These are phyloP conservation scores for Blastomyces emzantsi DNA, from an alignment of 2,329 filamentous ascomycete species.

Conservation along the genomic window DNA sequence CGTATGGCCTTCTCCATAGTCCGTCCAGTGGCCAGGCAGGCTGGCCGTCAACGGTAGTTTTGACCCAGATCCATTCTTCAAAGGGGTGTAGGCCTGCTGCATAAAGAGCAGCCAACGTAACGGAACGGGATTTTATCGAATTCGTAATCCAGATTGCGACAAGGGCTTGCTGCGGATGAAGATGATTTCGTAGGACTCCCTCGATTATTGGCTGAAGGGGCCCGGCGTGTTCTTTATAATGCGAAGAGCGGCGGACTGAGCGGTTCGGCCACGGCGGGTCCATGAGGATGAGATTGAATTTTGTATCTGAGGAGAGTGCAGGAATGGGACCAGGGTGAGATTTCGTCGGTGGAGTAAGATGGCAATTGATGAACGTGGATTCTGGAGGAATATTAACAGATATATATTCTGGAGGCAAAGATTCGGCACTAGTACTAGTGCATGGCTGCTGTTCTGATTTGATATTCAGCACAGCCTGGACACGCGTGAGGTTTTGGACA, in stretches of 20 bases:
- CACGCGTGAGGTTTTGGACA: conserved; percentile 26
- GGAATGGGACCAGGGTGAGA: conserved; percentile 20
- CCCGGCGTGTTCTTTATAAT: conserved; percentile 35
- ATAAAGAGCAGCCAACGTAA: conserved; percentile 38
- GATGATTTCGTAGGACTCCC: conserved; percentile 38
- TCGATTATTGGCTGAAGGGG: conserved; percentile 28
- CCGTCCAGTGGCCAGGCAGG: conserved; percentile 45
- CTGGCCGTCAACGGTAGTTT: conserved; percentile 46
- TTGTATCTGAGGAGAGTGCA: conserved; percentile 21
- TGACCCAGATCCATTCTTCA: conserved; percentile 59
- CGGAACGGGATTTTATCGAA: conserved; percentile 41
- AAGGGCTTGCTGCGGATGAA: conserved; percentile 31
- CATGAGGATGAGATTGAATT: conserved; percentile 51
- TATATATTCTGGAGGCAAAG: conserved; percentile 15
- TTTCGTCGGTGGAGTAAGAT: conserved; percentile 19
- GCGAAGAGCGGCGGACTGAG: conserved; percentile 46
- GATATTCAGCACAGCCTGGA: conserved; percentile 17
- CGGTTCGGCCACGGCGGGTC: conserved; percentile 58
- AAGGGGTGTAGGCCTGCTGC: conserved; percentile 41
- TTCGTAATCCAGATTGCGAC: conserved; percentile 57
- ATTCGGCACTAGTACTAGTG: conserved; percentile 7
- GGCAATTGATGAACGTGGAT: conserved; percentile 40
- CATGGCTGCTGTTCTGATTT: background rate
- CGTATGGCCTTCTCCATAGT: conserved; percentile 53
- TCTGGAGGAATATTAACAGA: conserved; percentile 41